Conservation (phyloP, 495 filamentous ascomycete genomes). For the Xylaria grammica region DNA sequence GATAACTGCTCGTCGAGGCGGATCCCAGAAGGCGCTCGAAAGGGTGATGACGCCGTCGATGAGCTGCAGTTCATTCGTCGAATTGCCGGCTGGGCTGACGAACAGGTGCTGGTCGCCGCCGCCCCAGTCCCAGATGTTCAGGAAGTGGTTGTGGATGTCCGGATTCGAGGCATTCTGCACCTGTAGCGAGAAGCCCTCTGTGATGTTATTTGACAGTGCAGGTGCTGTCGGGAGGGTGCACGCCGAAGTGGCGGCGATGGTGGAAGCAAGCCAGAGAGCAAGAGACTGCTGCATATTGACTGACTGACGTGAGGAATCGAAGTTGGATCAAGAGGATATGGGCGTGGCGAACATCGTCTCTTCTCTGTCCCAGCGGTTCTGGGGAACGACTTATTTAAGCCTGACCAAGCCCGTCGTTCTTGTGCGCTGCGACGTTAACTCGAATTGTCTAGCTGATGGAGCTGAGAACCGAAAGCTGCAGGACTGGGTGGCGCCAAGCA, state of each 20-base stretch:
- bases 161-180: slow-evolving; percentile 57
- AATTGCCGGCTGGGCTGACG: slow-evolving; percentile 52
- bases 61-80: slow-evolving; percentile 53
- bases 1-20: slow-evolving; percentile 50
- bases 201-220: slow-evolving; percentile 47
- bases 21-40: slow-evolving; percentile 27
- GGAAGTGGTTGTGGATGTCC: slow-evolving; percentile 52
- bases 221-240: slow-evolving; percentile 46
- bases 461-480: slow-evolving; percentile 12
- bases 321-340: not conserved
- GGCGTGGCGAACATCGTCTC: not conserved
- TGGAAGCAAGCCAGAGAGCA: slow-evolving; percentile 28
- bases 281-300: slow-evolving; percentile 25
- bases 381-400: slow-evolving; percentile 20
- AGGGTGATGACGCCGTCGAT: slow-evolving; percentile 49
- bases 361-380: not conserved
- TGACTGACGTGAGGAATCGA: not conserved
- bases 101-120: slow-evolving; percentile 57
- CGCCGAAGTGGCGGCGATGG: slow-evolving; percentile 34
- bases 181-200: slow-evolving; percentile 49
- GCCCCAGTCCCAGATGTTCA: slow-evolving; percentile 56
- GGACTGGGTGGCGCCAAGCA: not conserved
- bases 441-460: not conserved
- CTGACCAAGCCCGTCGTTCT: not conserved
- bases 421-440: slow-evolving; percentile 10